Evolutionary conservation across 139 green algal species (phyloP), one percentile per base, ranked within the genome.

Genomic region (Chlorella sp.): DNA sequence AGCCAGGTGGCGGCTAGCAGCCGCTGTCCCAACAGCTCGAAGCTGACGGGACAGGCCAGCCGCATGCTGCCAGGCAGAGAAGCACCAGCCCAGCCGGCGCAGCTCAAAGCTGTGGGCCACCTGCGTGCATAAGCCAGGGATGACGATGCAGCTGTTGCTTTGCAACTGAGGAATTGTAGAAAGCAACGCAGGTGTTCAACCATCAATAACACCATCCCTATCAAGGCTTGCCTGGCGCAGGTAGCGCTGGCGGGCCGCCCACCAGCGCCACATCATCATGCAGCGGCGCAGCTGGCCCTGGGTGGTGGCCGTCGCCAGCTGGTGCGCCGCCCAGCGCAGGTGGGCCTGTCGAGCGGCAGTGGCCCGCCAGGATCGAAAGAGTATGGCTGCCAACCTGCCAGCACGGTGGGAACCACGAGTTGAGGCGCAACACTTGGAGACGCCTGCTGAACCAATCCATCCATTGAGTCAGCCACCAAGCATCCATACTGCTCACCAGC

Each of bases 181-280:
- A n/a, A n/a, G n/a, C n/a, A n/a, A n/a, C n/a, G n/a, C n/a, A n/a
- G n/a, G n/a, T n/a, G n/a, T n/a, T n/a, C n/a, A n/a, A n/a, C n/a
- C n/a, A n/a, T n/a, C n/a, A 67, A 2, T 6, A 67, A 28, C 20
- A 67, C 32, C 60, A 16, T 3, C 1, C 60, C 60, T 9, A 2
- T 23, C 9, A 51, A 67, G 23, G 21, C 63, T 34, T 34, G 30
- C 63, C 63, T 75, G 69, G 20, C 38, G 69, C 69, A 75, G 38
- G 38, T 75, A 75, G 36, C 38, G 69, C 69, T 75, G 69, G 23
- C 69, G 69, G 1, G 69, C 69, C 15, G 69, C 16, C 34, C 38
- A 34, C 69, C 69, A 75, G 3, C 69, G 38, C 69, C 69, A 75
- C 69, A 75, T 75, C 69, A 75, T 75, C 38, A 75, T 12, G 5